Percentiles rank a stretch among this genome's conserved stretches.
These are phyloP conservation scores for Sphagnum tenellum DNA, from an alignment of 225 moss, liverwort and hornwort genomes.

Conservation along the genomic window DNA sequence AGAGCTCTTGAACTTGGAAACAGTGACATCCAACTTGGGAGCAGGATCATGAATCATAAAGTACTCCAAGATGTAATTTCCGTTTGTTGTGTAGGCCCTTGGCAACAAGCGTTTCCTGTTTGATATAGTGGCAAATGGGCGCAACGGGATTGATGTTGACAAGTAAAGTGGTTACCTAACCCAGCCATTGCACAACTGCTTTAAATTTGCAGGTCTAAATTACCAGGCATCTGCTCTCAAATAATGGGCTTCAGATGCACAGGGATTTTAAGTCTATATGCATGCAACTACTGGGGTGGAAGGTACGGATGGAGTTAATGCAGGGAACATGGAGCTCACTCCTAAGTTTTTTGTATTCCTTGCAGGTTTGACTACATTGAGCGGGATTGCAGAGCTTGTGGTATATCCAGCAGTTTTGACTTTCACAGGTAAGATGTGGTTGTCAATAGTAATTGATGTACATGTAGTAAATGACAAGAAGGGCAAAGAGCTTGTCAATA, in stretches of 20 bases:
- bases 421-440: slow-evolving; percentile 33
- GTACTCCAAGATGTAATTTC: background rate
- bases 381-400: slow-evolving; percentile 86
- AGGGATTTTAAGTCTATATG: no score
- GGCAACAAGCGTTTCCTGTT: slow-evolving; percentile 71
- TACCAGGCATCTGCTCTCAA: no score
- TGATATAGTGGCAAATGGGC: slow-evolving; percentile 95
- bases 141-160: slow-evolving; percentile 94
- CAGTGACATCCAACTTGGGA: no score
- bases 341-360: background rate
- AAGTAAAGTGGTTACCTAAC: slow-evolving; percentile 36
- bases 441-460: no score
- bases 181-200: no score
- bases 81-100: slow-evolving; percentile 36
- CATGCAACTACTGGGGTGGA: background rate
- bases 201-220: no score
- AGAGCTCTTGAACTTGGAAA: no score
- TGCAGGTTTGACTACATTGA: slow-evolving; percentile 90
- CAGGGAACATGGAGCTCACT: background rate
- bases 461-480: no score
- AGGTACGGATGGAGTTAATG: background rate
- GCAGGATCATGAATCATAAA: no score
- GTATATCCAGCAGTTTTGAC: slow-evolving; percentile 65
- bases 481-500: no score
- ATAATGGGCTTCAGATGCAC: no score